A percentile compares a stretch with the other conserved stretches of the same genome.
These are phyloP conservation scores for Colletotrichum camelliae DNA, from an alignment of 2,329 filamentous ascomycete genomes.

Conservation along the genomic window DNA sequence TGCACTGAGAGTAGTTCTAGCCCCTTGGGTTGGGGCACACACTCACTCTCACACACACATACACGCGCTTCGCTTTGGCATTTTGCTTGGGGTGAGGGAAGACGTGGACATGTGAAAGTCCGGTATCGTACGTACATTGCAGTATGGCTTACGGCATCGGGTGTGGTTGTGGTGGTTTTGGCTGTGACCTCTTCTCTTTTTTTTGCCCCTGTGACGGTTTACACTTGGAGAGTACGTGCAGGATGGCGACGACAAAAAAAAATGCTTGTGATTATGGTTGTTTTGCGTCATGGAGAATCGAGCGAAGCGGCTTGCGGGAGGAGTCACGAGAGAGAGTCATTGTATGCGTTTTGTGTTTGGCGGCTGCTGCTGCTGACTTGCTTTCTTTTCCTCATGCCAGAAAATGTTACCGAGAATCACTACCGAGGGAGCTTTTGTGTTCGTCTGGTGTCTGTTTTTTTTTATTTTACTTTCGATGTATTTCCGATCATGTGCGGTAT, in stretches of 20 bases:
- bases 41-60: not conserved
- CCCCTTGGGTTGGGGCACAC: not conserved
- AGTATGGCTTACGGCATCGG: not conserved
- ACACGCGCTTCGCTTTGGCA: not conserved
- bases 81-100: not conserved
- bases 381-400: not conserved
- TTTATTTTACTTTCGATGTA: not conserved
- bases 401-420: not conserved
- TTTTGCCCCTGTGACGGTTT: not conserved
- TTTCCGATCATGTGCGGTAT: not conserved
- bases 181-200: not conserved
- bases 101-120: constrained; percentile 11
- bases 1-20: not conserved
- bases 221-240: not conserved
- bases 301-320: not conserved
- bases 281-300: not conserved
- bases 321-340: not conserved
- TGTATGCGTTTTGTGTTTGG: too few species aligned
- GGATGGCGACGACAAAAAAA: not conserved
- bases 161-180: not conserved
- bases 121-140: not conserved
- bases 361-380: too few species aligned
- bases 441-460: not conserved
- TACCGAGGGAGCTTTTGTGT: not conserved
- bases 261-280: not conserved